Base-by-base conservation (phyloP, 1,284 basidiomycete genomes). In the Apiotrichum montevideense region DNA sequence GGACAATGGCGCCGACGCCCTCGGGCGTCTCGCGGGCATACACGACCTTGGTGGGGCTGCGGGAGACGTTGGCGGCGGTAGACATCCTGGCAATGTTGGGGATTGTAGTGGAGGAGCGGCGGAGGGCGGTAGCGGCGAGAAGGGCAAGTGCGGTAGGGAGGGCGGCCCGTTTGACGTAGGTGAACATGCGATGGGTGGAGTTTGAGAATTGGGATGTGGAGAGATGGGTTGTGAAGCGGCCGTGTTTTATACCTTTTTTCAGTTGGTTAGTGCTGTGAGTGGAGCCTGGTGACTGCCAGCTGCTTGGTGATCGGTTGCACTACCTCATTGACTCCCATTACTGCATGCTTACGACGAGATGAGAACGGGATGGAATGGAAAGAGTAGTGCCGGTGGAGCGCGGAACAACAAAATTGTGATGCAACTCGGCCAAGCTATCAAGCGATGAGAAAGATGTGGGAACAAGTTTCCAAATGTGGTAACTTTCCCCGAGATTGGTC, bases 1-100 rank as follows among this genome's bases (percentile, higher is more conserved):
- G 83, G n/a, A 98, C 94, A 46, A 81, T 79, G 6, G 88, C 92
- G 9, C 91, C 92, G 4, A 79, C 87, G n/a, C 93, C 92, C 81
- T 98, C 95, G 14, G 85, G 78, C 3, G 86, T 87, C 74, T 96
- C 91, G 14, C 86, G 77, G 0, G 91, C 85, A 53, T 70, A 79
- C 8, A 95, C 87, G 59, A 83, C 83, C 74, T 91, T 87, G 57
- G 83, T 74, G 11, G 93, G 85, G 14, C 71, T 77, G 34, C 93
- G 85, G 7, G 92, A 90, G 35, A 79, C 52, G 39, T 61, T 50
- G 2, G 41, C 41, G n/a, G 48, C 37, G 21, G 21, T 21, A 32
- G 47, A 49, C 39, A 50, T 56, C 32, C 46, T 55, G 14, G 55
- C n/a, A 13, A 33, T 40, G 46, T 42, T 45, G 35, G 35, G 14